A percentile compares a stretch with the other conserved stretches of the same genome.
phyloP scores from a whole-genome alignment of 768 basidiomycete genomes.

The Clavulina sp. region DNA sequence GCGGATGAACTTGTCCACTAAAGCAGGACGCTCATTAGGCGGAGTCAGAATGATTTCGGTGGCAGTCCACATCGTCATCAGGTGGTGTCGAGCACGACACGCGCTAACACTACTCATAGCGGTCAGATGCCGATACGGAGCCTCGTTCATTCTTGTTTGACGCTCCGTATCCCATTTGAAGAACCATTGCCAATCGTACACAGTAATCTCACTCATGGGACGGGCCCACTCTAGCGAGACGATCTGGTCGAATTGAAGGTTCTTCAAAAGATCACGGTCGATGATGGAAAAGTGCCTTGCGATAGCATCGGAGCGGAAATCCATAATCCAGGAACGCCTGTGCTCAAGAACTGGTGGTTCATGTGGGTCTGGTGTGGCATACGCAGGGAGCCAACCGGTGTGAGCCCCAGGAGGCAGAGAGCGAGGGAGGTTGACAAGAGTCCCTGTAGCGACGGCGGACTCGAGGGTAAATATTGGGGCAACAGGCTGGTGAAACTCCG shows the following conservation, averaged over 20 bases:
- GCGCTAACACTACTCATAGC: conserved; percentile 58
- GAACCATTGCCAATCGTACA: conserved; percentile 71
- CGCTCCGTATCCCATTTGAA: conserved; percentile 56
- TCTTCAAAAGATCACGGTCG: conserved; percentile 71
- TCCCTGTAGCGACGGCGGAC: too few relatives aligned
- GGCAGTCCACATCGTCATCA: conserved; percentile 62
- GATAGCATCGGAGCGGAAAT: conserved; percentile 38
- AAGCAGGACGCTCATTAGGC: conserved; percentile 39
- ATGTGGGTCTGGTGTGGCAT: neutral
- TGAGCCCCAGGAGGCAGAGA: too few relatives aligned
- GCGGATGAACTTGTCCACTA: conserved; percentile 68
- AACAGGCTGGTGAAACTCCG: too few relatives aligned
- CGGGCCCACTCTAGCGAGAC: conserved; percentile 29
- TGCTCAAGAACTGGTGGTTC: neutral
- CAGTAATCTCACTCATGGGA: conserved; percentile 21
- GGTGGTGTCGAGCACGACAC: conserved; percentile 66
- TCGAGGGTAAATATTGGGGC: too few relatives aligned
- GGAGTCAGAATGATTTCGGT: conserved; percentile 68
- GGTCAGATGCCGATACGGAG: neutral
- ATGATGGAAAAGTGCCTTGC: conserved; percentile 75
- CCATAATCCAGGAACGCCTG: conserved; percentile 44
- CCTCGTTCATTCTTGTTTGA: conserved; percentile 33
- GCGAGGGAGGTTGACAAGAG: too few relatives aligned
- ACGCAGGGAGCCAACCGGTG: too few relatives aligned
- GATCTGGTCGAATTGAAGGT: conserved; percentile 77